phyloP scores from a whole-genome alignment of 1,284 basidiomycete species.

The Naganishia sp. region DNA sequence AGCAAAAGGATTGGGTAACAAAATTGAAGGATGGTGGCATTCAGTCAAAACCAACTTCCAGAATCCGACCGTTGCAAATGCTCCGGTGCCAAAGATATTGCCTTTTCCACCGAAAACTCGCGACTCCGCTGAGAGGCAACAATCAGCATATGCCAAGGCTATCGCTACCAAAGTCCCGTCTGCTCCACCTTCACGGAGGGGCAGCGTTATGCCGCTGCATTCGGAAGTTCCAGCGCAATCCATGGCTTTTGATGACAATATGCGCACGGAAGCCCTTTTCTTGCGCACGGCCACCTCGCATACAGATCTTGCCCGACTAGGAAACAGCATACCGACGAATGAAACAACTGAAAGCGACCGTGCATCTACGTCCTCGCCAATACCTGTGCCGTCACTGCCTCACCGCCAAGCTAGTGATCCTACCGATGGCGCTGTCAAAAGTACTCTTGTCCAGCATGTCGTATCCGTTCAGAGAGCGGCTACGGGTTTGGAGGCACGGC shows the following conservation, averaged over 20 bases:
- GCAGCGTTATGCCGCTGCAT: constrained; percentile 15
- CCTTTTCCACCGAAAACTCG: constrained; percentile 13
- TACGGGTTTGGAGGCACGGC: constrained; percentile 44
- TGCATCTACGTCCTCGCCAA: background rate
- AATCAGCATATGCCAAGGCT: background rate
- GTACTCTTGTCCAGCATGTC: background rate
- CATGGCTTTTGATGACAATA: background rate
- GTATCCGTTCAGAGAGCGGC: constrained; percentile 11
- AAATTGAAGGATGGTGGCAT: constrained; percentile 58
- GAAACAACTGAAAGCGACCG: background rate
- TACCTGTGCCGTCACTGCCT: background rate
- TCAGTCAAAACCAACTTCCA: constrained; percentile 55
- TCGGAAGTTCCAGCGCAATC: background rate
- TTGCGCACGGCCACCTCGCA: constrained; percentile 27
- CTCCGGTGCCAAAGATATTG: constrained; percentile 9
- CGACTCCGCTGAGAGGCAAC: background rate
- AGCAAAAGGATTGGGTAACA: constrained; percentile 53
- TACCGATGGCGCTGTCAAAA: background rate
- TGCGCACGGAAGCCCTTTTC: background rate
- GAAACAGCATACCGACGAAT: background rate
- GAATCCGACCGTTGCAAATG: background rate
- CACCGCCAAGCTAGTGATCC: constrained; percentile 16
- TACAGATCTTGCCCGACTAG: constrained; percentile 18
- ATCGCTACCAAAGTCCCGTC: constrained; percentile 28
- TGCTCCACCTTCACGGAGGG: constrained; percentile 30